phyloP scores from a whole-genome alignment of 1,284 basidiomycete genomes.

The Boletus calvinii region DNA sequence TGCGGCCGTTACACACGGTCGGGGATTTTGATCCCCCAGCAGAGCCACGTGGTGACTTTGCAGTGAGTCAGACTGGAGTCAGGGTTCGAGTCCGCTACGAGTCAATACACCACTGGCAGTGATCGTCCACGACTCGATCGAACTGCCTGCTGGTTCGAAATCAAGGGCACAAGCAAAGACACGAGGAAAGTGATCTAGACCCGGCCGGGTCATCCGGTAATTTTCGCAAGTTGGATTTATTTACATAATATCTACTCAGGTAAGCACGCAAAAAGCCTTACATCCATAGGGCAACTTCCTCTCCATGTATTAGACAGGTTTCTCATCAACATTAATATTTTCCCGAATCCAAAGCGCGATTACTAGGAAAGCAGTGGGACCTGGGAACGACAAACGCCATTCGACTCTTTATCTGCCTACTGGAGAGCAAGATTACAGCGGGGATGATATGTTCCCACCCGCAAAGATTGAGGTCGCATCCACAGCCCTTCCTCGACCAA shows the following conservation, averaged over 20 bases:
- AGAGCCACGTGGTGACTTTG: too few species aligned
- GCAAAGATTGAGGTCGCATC: background rate
- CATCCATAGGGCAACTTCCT: too few species aligned
- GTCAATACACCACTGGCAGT: too few species aligned
- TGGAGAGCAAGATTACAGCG: background rate
- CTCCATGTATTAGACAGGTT: background rate
- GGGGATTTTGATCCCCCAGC: too few species aligned
- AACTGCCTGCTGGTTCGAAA: background rate
- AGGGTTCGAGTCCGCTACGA: too few species aligned
- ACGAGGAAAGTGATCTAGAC: too few species aligned
- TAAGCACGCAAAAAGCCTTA: too few species aligned
- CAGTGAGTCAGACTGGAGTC: too few species aligned
- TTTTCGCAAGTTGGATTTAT: too few species aligned
- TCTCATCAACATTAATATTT: background rate
- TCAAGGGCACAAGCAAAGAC: background rate
- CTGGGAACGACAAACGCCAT: background rate
- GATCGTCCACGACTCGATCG: background rate
- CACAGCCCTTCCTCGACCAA: background rate
- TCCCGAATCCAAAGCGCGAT: background rate
- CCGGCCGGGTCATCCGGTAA: too few species aligned
- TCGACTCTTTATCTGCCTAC: background rate
- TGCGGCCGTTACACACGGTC: too few species aligned
- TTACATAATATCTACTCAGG: too few species aligned
- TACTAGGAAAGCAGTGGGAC: background rate
- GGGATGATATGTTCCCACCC: background rate